Evolutionary conservation across 257 asterid species (phyloP).

Genomic region (Gynochthodes officinalis): DNA sequence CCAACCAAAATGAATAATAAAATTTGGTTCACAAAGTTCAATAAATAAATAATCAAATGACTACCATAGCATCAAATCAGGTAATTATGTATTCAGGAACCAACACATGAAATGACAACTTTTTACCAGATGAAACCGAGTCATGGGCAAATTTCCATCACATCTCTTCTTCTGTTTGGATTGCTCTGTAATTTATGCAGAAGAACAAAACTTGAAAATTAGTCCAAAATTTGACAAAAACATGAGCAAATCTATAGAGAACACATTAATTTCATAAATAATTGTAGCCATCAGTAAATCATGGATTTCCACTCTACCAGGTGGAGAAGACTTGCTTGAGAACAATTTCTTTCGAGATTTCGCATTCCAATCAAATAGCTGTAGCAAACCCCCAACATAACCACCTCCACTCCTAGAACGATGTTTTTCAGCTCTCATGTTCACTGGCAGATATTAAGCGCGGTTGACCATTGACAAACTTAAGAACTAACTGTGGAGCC

Average conservation of each 20-base stretch:
- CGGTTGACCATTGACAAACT: constrained; percentile 19
- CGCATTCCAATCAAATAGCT: constrained; percentile 89
- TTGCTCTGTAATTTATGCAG: constrained; percentile 48
- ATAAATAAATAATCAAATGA: neutral
- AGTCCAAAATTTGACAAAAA: neutral
- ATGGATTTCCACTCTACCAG: constrained; percentile 39
- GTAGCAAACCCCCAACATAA: constrained; percentile 81
- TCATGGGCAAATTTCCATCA: constrained; percentile 58
- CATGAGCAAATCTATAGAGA: neutral
- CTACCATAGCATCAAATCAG: constrained; percentile 1
- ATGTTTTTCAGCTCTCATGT: constrained; percentile 71
- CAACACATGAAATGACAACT: neutral
- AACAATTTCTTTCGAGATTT: constrained; percentile 84
- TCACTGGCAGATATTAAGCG: constrained; percentile 15
- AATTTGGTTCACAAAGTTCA: neutral
- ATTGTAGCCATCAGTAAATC: constrained; percentile 3
- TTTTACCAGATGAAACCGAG: constrained; percentile 55
- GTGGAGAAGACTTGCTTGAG: constrained; percentile 59
- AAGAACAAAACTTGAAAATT: neutral
- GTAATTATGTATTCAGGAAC: neutral
- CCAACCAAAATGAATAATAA: neutral
- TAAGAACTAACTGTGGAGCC: constrained; percentile 11
- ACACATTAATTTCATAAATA: neutral
- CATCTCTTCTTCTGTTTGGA: constrained; percentile 79
- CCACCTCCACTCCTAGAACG: constrained; percentile 59